phyloP scores from a whole-genome alignment of 805 yeast genomes.

The Kluyveromyces siamensis region DNA sequence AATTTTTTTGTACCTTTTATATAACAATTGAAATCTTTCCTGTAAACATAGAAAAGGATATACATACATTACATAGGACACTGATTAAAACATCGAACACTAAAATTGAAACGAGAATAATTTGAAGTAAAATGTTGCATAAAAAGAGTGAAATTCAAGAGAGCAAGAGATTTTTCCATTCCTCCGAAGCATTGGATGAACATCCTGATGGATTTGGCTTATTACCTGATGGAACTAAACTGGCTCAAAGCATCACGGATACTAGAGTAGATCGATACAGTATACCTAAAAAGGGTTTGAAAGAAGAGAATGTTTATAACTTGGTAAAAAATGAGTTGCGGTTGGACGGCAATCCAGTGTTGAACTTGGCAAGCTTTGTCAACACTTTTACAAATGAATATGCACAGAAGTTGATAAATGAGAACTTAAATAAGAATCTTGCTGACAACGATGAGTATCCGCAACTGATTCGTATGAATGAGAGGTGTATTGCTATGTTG shows the following conservation, averaged over 20 bases:
- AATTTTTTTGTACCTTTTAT: too few species aligned
- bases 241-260: constrained; percentile 3
- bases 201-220: constrained; percentile 3
- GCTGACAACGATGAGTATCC: constrained; percentile 96
- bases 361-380: constrained; percentile 85
- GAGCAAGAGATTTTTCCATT: background rate
- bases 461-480: constrained; percentile 66
- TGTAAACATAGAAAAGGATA: too few species aligned
- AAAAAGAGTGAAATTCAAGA: constrained; percentile 1
- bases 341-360: constrained; percentile 74
- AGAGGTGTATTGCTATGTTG: constrained; percentile 73
- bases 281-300: constrained; percentile 50
- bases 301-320: constrained; percentile 45
- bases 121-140: background rate
- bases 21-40: too few species aligned
- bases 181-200: background rate
- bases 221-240: constrained; percentile 1
- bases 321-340: constrained; percentile 64
- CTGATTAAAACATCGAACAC: too few species aligned
- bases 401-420: constrained; percentile 46
- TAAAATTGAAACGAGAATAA: too few species aligned
- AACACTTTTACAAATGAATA: constrained; percentile 58
- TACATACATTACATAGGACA: too few species aligned
- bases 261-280: constrained; percentile 35
- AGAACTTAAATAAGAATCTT: constrained; percentile 75